Base-by-base conservation (phyloP, 2,329 filamentous ascomycete genomes). In the Aspergillus sp. region DNA sequence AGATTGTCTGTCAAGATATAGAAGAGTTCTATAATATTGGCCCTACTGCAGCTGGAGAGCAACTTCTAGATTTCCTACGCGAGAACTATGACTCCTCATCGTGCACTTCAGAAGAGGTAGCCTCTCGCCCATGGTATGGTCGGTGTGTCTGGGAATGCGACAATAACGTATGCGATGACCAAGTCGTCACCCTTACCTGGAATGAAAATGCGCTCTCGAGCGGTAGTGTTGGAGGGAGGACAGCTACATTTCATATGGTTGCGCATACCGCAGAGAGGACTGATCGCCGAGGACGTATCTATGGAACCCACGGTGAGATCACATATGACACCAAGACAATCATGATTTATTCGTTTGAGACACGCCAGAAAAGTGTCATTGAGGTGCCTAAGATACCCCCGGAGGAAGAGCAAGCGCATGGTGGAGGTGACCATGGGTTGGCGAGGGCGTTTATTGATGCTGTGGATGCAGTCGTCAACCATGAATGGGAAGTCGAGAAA, bases 61-160 rank as follows among this genome's bases (percentile, higher is more conserved):
- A 81, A 45, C 76, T 89, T 17, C 74, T 86, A 49, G 55, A 71
- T 8, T 74, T 75, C 2, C 76, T 89, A 1, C 69, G 72, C 0
- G 83, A 87, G 66, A 84, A 89, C 70, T 89, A 88, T 65, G 76
- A 81, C 41, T 41, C 34, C 15, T 15, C 34, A 15, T 41, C 34
- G 4, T 28, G 25, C 25, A 17, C 11, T 15, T 15, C 34, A 41
- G 34, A 41, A 6, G 11, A 41, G 34, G 34, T 41, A 15, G 34
- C 34, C 8, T 15, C 71, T 9, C 76, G 85, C 4, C 79, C 83
- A 1, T 89, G 93, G 92, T 98, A 93, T 72, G 95, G 95, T 0
- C 87, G 94, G n/a, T 99, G 95, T 73, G 95, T 98, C 2, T 98
- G 89, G 79, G 95, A 97, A 74, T 83, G 89, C 4, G 93, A 96